phyloP scores from a whole-genome alignment of 2,329 filamentous ascomycete species.

The Colletotrichum eleusines region DNA sequence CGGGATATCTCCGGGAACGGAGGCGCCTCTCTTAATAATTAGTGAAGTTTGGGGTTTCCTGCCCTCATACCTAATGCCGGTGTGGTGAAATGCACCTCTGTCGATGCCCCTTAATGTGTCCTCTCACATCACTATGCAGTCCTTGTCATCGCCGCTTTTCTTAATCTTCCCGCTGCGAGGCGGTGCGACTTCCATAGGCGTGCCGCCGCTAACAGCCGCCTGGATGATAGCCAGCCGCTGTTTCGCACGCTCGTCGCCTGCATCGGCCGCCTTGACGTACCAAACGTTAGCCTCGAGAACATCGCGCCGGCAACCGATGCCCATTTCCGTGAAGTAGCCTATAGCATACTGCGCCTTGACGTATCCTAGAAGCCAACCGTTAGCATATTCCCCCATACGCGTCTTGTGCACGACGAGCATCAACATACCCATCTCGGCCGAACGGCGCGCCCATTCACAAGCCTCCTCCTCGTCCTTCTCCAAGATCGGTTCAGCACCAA shows the following conservation, averaged over 20 bases:
- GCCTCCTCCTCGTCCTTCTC: constrained; percentile 97
- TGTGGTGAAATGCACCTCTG: constrained; percentile 16
- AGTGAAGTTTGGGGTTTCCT: constrained; percentile 35
- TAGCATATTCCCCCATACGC: constrained; percentile 26
- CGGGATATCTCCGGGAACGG: constrained; percentile 1
- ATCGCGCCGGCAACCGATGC: constrained; percentile 93
- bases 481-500: constrained; percentile 90
- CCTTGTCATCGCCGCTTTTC: constrained; percentile 65
- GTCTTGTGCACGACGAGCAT: background rate
- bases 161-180: constrained; percentile 64
- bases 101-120: background rate
- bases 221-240: constrained; percentile 88
- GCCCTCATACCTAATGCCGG: constrained; percentile 32
- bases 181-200: constrained; percentile 68
- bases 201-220: constrained; percentile 77
- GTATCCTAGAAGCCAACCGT: constrained; percentile 60
- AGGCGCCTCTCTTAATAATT: constrained; percentile 36
- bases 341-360: constrained; percentile 91
- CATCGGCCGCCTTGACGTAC: constrained; percentile 96
- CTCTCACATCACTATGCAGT: constrained; percentile 70
- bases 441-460: constrained; percentile 93
- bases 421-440: constrained; percentile 84
- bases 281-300: constrained; percentile 97
- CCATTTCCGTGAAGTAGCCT: constrained; percentile 98
- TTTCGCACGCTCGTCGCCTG: constrained; percentile 90